phyloP scores from a whole-genome alignment of 768 basidiomycete genomes.

The Mycena galericulata region DNA sequence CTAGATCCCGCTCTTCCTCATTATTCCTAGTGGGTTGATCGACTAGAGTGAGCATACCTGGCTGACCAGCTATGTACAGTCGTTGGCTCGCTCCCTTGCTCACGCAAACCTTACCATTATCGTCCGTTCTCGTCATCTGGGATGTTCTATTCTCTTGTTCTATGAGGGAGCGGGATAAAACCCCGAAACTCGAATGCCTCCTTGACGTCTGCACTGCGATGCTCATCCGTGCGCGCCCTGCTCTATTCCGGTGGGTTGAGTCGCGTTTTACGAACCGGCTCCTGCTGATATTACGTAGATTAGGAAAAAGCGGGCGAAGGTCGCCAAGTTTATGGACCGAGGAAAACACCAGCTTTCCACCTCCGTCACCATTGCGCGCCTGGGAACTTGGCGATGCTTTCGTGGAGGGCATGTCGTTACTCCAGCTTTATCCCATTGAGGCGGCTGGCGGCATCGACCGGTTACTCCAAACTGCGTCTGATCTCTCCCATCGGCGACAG shows the following conservation, averaged over 20 bases:
- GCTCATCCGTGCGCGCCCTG: slow-evolving; percentile 67
- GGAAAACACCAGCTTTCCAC: slow-evolving; percentile 50
- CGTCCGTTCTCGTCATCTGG: slow-evolving; percentile 73
- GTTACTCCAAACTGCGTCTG: slow-evolving; percentile 74
- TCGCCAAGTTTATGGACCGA: slow-evolving; percentile 67
- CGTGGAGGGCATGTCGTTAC: slow-evolving; percentile 70
- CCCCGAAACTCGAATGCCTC: slow-evolving; percentile 76
- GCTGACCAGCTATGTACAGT: slow-evolving; percentile 48
- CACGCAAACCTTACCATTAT: slow-evolving; percentile 77
- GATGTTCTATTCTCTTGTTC: slow-evolving; percentile 76
- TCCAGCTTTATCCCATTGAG: slow-evolving; percentile 74
- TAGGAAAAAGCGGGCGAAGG: slow-evolving; percentile 60
- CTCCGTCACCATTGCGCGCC: slow-evolving; percentile 57
- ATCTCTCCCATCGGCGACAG: slow-evolving; percentile 66
- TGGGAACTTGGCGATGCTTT: slow-evolving; percentile 75
- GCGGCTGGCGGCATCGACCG: slow-evolving; percentile 77
- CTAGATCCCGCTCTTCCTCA: slow-evolving; percentile 80
- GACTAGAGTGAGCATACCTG: background rate
- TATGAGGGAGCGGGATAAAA: slow-evolving; percentile 63
- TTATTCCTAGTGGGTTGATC: slow-evolving; percentile 77
- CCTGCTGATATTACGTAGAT: slow-evolving; percentile 48
- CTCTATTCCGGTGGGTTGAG: slow-evolving; percentile 65
- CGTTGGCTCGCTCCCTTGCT: slow-evolving; percentile 82
- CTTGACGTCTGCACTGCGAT: slow-evolving; percentile 78
- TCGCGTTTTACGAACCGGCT: background rate